Evolutionary conservation across 2,329 filamentous ascomycete species (phyloP).

Genomic region (Camillea tinctor): DNA sequence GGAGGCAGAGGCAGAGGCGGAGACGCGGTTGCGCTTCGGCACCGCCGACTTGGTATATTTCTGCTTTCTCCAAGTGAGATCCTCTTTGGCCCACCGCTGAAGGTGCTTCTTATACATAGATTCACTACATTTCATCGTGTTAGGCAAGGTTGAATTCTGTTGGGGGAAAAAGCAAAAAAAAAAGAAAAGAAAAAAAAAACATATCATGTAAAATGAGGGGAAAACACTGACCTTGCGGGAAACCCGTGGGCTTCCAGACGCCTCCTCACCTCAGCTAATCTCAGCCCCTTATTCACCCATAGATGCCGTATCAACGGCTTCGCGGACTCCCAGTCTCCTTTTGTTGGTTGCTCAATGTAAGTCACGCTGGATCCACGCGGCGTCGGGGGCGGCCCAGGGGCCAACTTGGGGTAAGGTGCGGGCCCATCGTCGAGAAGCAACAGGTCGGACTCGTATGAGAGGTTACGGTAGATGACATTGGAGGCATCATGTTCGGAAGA

Average conservation of each 20-base stretch:
- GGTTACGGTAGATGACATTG: neutral
- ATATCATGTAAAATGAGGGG: neutral
- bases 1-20: neutral
- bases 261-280: constrained; percentile 1
- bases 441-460: neutral
- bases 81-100: neutral
- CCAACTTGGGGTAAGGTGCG: neutral
- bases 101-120: constrained; percentile 7
- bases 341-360: neutral
- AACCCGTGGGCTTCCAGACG: constrained; percentile 2
- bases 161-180: no score
- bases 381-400: neutral
- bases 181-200: neutral
- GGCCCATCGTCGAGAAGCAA: neutral
- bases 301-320: constrained; percentile 1
- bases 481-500: neutral
- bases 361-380: neutral
- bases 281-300: neutral
- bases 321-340: constrained; percentile 1
- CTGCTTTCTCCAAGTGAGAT: constrained; percentile 3
- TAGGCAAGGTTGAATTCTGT: no score
- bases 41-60: constrained; percentile 2
- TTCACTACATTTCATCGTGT: neutral
- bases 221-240: neutral
- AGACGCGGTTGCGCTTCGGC: neutral